Conservation (phyloP, 2,329 filamentous ascomycete species). For the Paecilomyces niveus region DNA sequence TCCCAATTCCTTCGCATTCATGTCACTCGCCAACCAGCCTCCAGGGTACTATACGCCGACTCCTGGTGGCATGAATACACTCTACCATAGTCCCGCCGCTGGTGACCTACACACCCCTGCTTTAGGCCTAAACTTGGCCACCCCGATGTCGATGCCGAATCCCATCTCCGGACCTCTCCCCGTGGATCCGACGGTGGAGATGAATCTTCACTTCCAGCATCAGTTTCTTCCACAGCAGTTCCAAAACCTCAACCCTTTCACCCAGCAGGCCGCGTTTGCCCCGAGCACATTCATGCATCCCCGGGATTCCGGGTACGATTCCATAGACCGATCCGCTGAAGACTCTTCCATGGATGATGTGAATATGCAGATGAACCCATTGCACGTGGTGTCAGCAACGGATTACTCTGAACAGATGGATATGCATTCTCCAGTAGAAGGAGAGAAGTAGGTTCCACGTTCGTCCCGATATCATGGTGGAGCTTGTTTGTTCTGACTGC, state of each 20-base stretch:
- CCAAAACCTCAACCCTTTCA: conserved; percentile 65
- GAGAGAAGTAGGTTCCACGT: conserved; percentile 48
- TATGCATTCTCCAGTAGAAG: conserved; percentile 19
- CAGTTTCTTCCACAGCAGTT: conserved; percentile 52
- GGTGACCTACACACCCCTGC: conserved; percentile 82
- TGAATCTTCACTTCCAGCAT: conserved; percentile 63
- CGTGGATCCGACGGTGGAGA: conserved; percentile 53
- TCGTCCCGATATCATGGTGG: conserved; percentile 6
- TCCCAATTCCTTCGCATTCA: conserved; percentile 73
- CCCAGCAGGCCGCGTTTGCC: conserved; percentile 57
- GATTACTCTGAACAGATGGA: conserved; percentile 20
- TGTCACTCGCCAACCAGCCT: conserved; percentile 69
- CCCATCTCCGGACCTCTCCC: conserved; percentile 59
- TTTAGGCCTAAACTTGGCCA: conserved; percentile 65
- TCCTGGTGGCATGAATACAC: conserved; percentile 65
- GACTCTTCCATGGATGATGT: conserved; percentile 57
- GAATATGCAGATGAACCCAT: conserved; percentile 45
- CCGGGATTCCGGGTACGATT: conserved; percentile 70
- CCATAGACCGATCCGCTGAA: conserved; percentile 62
- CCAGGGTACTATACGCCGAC: conserved; percentile 85
- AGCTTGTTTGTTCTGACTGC: conserved; percentile 6
- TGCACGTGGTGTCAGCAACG: conserved; percentile 36
- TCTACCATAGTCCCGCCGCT: conserved; percentile 77
- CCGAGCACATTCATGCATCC: conserved; percentile 75
- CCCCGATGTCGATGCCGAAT: conserved; percentile 72